phyloP scores from a whole-genome alignment of 1,284 basidiomycete genomes.

The Pisolithus thermaeus region DNA sequence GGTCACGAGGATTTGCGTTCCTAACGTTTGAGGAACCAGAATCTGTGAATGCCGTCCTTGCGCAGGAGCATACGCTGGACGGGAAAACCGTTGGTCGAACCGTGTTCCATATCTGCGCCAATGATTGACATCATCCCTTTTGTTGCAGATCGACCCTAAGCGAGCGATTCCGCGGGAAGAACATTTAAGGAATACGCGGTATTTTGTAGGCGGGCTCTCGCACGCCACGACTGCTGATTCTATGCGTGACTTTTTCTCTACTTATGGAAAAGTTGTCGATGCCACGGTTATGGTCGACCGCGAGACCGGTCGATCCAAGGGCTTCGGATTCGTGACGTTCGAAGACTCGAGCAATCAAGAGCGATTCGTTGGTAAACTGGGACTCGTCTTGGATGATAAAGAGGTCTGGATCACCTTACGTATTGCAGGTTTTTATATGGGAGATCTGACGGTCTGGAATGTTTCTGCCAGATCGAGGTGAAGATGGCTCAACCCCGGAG shows the following conservation, averaged over 20 bases:
- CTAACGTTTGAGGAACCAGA: slow-evolving; percentile 85
- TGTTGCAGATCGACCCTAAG: slow-evolving; percentile 91
- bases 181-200: slow-evolving; percentile 74
- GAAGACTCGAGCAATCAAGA: slow-evolving; percentile 72
- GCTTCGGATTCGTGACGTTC: slow-evolving; percentile 92
- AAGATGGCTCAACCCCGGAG: slow-evolving; percentile 78
- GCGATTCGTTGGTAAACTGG: slow-evolving; percentile 63
- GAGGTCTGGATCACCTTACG: slow-evolving; percentile 40
- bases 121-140: slow-evolving; percentile 5
- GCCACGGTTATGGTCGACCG: slow-evolving; percentile 93
- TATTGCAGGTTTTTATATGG: background rate
- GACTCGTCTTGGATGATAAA: slow-evolving; percentile 74
- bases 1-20: slow-evolving; percentile 93
- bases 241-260: slow-evolving; percentile 74
- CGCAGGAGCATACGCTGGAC: slow-evolving; percentile 81
- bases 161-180: slow-evolving; percentile 89
- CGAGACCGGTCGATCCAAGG: slow-evolving; percentile 85
- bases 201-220: slow-evolving; percentile 87
- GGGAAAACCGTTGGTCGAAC: slow-evolving; percentile 71
- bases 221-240: slow-evolving; percentile 74
- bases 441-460: background rate
- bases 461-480: slow-evolving; percentile 67
- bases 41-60: slow-evolving; percentile 79
- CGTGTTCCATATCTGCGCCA: slow-evolving; percentile 12
- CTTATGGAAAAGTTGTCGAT: slow-evolving; percentile 81